Evolutionary conservation across 768 basidiomycete species (phyloP).

Genomic region (Russula foetens): DNA sequence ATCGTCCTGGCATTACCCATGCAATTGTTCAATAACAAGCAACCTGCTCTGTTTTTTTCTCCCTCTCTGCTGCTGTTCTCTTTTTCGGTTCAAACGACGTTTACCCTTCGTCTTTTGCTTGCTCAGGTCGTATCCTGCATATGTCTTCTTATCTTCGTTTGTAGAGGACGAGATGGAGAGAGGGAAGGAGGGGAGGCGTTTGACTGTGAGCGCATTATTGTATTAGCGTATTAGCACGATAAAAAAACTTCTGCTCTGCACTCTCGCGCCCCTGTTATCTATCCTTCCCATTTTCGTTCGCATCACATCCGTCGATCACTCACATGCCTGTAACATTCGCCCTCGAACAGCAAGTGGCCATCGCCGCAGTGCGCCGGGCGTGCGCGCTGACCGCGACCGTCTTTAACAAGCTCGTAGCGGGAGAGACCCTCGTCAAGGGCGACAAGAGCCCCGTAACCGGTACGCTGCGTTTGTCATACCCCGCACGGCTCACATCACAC

Average conservation of each 20-base stretch:
- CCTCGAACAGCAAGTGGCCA: constrained; percentile 70
- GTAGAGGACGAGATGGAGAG: no score
- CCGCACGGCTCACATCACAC: no score
- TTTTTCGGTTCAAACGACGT: not conserved
- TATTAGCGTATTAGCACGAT: not conserved
- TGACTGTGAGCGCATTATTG: no score
- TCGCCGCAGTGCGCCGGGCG: constrained; percentile 82
- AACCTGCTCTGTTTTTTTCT: constrained; percentile 1
- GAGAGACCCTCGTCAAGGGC: constrained; percentile 80
- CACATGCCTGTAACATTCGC: constrained; percentile 52
- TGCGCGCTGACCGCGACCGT: constrained; percentile 77
- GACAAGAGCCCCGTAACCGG: constrained; percentile 74
- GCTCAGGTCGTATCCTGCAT: not conserved
- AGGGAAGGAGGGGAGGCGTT: not conserved
- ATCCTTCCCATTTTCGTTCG: no score
- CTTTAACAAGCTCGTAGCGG: constrained; percentile 76
- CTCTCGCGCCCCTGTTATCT: no score
- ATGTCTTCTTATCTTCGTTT: not conserved
- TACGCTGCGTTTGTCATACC: constrained; percentile 24
- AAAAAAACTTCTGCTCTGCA: no score
- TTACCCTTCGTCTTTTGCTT: not conserved
- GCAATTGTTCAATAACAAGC: constrained; percentile 19
- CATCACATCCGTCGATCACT: no score
- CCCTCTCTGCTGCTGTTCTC: not conserved
- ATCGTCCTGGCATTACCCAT: constrained; percentile 14